phyloP scores from a whole-genome alignment of 75 land plant species.

The Cryptomeria japonica region DNA sequence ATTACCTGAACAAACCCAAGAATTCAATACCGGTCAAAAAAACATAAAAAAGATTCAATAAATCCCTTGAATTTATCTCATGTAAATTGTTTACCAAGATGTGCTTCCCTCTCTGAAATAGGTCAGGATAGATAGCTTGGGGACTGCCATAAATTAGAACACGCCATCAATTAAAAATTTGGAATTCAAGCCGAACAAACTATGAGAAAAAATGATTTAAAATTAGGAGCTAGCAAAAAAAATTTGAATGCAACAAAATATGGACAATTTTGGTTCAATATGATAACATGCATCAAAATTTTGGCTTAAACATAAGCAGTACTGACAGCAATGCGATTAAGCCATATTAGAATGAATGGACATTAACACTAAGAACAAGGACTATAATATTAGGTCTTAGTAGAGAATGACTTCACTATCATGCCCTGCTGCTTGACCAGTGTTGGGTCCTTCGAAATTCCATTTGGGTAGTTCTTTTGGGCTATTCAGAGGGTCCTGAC shows the following conservation, averaged over 20 bases:
- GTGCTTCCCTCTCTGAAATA: conserved; percentile 93
- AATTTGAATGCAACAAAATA: neutral
- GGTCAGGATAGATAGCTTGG: conserved; percentile 93
- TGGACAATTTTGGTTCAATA: neutral
- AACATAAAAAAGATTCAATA: neutral
- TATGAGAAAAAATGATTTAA: too few relatives aligned
- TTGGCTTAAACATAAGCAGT: neutral
- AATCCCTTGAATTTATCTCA: neutral
- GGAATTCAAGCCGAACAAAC: too few relatives aligned
- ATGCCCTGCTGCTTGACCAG: conserved; percentile 92
- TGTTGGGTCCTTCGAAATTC: conserved; percentile 98
- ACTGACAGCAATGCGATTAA: neutral
- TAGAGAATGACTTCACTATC: conserved; percentile 94
- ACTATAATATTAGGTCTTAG: conserved; percentile 24
- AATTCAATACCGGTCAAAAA: too few relatives aligned
- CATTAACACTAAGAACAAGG: neutral
- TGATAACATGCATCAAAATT: neutral
- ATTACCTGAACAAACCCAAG: too few relatives aligned
- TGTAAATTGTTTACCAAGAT: conserved; percentile 51
- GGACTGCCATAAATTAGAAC: conserved; percentile 45
- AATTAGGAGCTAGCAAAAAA: too few relatives aligned
- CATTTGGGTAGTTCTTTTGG: conserved; percentile 84
- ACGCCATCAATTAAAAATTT: too few relatives aligned
- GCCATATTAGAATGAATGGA: neutral
- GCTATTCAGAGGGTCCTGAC: too few relatives aligned